phyloP scores from a whole-genome alignment of 495 filamentous ascomycete species.

The Coniosporium apollinis region DNA sequence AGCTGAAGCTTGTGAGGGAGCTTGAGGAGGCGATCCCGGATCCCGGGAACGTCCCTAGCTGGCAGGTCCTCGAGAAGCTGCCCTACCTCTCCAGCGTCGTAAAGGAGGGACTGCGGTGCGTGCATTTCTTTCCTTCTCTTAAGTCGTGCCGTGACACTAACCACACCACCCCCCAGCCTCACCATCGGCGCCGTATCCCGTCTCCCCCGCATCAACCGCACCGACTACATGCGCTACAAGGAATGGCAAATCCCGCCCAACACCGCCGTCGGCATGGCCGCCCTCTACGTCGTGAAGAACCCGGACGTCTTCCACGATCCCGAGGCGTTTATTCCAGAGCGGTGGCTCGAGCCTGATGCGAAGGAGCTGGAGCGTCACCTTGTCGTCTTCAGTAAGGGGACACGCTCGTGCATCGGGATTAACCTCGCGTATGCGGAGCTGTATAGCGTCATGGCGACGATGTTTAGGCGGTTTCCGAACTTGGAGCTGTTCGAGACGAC shows the following conservation, averaged over 20 bases:
- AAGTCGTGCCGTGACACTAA: too few relatives aligned
- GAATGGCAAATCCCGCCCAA: slow-evolving; percentile 19
- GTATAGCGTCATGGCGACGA: slow-evolving; percentile 22
- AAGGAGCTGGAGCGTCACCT: slow-evolving; percentile 12
- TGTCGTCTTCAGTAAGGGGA: slow-evolving; percentile 20
- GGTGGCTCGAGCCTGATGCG: slow-evolving; percentile 13
- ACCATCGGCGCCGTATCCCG: too few relatives aligned
- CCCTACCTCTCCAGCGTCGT: slow-evolving; percentile 29
- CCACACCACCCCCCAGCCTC: too few relatives aligned
- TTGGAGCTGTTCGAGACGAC: slow-evolving; percentile 27
- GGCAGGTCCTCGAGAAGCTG: slow-evolving; percentile 17
- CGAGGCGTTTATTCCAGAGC: slow-evolving; percentile 7
- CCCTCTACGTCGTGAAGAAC: slow-evolving; percentile 8
- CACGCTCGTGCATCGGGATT: slow-evolving; percentile 22
- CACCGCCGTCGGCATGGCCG: slow-evolving; percentile 24
- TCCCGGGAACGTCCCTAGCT: slow-evolving; percentile 1
- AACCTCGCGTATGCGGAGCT: slow-evolving; percentile 28
- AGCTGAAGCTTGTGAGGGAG: slow-evolving; percentile 15
- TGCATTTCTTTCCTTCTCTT: too few relatives aligned
- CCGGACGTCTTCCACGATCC: slow-evolving; percentile 3
- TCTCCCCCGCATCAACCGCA: slow-evolving; percentile 7
- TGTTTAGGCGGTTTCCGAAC: slow-evolving; percentile 25
- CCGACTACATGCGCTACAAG: too few relatives aligned
- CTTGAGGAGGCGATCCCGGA: slow-evolving; percentile 12
- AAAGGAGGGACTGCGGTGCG: too few relatives aligned